phyloP scores from a whole-genome alignment of 2,329 filamentous ascomycete species.

The Calonectria pteridis region DNA sequence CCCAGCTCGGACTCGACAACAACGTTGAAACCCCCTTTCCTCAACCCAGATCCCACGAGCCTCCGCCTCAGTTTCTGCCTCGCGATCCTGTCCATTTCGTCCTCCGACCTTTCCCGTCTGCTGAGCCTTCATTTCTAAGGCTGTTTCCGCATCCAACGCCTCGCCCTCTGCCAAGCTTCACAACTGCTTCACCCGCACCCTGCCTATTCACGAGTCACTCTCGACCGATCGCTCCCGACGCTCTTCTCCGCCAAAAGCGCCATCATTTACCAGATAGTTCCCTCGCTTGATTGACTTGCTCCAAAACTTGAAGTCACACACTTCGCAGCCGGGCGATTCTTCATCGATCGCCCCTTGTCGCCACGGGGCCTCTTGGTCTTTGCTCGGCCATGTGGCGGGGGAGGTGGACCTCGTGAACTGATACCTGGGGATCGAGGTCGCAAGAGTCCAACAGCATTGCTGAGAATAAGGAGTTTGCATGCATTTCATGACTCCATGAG shows the following conservation, averaged over 20 bases:
- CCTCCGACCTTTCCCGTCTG: background rate
- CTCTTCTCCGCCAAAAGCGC: background rate
- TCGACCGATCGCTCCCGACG: conserved; percentile 20
- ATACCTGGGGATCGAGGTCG: conserved; percentile 50
- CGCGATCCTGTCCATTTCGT: background rate
- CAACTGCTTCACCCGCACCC: conserved; percentile 3
- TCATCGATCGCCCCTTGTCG: conserved; percentile 35
- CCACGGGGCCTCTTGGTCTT: conserved; percentile 38
- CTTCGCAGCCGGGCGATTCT: conserved; percentile 28
- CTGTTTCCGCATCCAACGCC: background rate
- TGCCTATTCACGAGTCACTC: conserved; percentile 29
- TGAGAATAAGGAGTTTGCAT: conserved; percentile 1
- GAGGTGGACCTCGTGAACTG: conserved; percentile 56
- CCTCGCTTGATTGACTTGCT: background rate
- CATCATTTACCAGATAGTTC: background rate
- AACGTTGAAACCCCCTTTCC: conserved; percentile 21
- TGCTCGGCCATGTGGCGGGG: conserved; percentile 60
- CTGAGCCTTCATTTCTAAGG: background rate
- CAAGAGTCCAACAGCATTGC: conserved; percentile 35
- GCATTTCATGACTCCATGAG: conserved; percentile 13
- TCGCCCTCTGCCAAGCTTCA: background rate
- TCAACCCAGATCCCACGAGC: conserved; percentile 16
- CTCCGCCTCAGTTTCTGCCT: conserved; percentile 3
- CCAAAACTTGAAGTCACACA: background rate
- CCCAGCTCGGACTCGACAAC: conserved; percentile 10